Evolutionary conservation across 2,329 filamentous ascomycete species (phyloP).

Genomic region (Fusarium concolor): DNA sequence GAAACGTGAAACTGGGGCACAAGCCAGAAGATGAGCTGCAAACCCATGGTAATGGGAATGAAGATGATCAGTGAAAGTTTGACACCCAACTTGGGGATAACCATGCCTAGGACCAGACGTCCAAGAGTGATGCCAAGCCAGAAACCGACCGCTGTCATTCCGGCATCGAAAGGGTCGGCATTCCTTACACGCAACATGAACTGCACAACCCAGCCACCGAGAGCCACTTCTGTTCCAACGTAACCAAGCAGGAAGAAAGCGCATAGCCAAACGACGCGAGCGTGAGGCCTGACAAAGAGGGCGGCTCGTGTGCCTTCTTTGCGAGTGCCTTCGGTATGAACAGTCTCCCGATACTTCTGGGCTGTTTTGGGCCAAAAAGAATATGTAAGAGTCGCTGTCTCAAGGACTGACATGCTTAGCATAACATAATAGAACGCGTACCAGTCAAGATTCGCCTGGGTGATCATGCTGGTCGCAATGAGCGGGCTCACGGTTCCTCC

Average conservation of each 20-base stretch:
- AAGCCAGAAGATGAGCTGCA: conserved; percentile 83
- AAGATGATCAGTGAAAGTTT: conserved; percentile 71
- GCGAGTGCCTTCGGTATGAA: conserved; percentile 40
- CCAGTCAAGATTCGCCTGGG: conserved; percentile 70
- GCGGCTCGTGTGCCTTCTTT: conserved; percentile 31
- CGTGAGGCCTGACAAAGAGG: conserved; percentile 57
- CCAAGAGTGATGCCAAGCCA: conserved; percentile 84
- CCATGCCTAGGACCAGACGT: conserved; percentile 50
- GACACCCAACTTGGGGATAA: conserved; percentile 71
- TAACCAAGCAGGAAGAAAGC: conserved; percentile 80
- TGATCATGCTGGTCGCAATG: conserved; percentile 77
- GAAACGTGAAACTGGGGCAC: conserved; percentile 82
- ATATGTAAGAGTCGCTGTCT: conserved; percentile 53
- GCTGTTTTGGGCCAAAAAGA: conserved; percentile 72
- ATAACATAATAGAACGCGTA: conserved; percentile 75
- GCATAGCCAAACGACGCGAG: conserved; percentile 73
- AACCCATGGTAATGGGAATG: conserved; percentile 69
- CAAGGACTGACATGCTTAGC: conserved; percentile 9
- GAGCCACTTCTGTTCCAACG: conserved; percentile 78
- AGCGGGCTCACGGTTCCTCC: conserved; percentile 77
- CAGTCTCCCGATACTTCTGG: conserved; percentile 61
- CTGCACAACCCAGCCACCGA: conserved; percentile 87
- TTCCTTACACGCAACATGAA: conserved; percentile 83
- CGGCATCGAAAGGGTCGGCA: conserved; percentile 73
- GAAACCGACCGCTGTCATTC: conserved; percentile 82